Evolutionary conservation across 345 rosid species (phyloP), one percentile per base, ranked within the genome.

Genomic region (Populus deltoides): DNA sequence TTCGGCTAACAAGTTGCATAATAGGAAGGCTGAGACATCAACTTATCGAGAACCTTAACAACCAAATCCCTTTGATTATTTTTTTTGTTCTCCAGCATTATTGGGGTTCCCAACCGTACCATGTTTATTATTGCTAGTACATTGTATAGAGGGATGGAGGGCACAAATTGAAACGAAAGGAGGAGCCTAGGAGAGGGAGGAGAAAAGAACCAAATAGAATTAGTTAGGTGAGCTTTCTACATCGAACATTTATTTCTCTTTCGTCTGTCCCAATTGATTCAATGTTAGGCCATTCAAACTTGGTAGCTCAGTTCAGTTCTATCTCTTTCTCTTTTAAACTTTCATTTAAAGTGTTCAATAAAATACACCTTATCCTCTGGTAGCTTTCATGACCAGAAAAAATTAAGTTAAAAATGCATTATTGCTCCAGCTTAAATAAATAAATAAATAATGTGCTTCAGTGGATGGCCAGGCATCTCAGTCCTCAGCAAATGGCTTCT

Each of bases 71-170:
- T 31, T 4, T 17, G 53, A 3, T 18, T 29, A 31, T 51, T 33
- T 9, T 33, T 33, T 33, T 4, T 11, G 22, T 35, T 1, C 25
- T 15, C 65, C 20, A 11, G 11, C 51, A 73, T 22, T 71, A 31
- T 51, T 71, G 51, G 51, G 65, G 63, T 13, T 57, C 66, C 68
- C 79, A 78, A 39, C 76, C 81, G 77, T 72, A 71, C 81, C 11
- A 49, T 73, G 67, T 36, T 29, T 31, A 49, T 70, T 53, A 35
- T 66, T 62, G 72, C n/a, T 18, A 71, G 82, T 67, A 78, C 80
- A 75, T 68, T 72, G 84, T 62, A 83, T 25, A 66, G 49, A 36
- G 53, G 63, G 66, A 66, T 16, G 22, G 36, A 33, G 6, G 36
- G 33, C 12, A 22, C 24, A 74, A 16, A 27, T n/a, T 17, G 68